A percentile compares a stretch with the other conserved stretches of the same genome.
Evolutionary conservation across 108 stramenopile species (phyloP).

Genomic region (Fragilariopsis cylindrus): DNA sequence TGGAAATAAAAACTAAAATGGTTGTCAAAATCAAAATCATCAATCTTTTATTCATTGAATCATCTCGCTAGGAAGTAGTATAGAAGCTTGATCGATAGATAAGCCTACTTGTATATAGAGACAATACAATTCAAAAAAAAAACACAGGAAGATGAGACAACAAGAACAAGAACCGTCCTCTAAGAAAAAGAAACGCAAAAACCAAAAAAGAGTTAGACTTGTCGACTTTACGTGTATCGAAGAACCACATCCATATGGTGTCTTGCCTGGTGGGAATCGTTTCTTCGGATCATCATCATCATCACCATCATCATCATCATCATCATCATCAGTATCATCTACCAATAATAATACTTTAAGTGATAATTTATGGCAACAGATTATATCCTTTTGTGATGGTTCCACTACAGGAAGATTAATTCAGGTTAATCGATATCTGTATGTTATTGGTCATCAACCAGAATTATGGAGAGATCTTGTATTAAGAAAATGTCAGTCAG

Average conservation of each 20-base stretch:
- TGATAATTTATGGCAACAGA: constrained; percentile 60
- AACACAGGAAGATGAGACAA: background rate
- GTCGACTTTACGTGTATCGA: constrained; percentile 30
- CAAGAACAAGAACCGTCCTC: background rate
- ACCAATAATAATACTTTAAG: constrained; percentile 23
- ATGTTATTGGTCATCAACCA: constrained; percentile 80
- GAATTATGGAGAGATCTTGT: constrained; percentile 86
- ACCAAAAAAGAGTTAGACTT: constrained; percentile 18
- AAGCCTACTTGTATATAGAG: no score
- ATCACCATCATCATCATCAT: background rate
- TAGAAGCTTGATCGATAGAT: no score
- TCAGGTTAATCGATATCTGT: constrained; percentile 58
- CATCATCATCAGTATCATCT: background rate
- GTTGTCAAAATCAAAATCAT: no score
- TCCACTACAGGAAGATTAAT: constrained; percentile 38
- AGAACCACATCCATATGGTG: constrained; percentile 73
- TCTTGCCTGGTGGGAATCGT: constrained; percentile 73
- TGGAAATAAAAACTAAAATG: no score
- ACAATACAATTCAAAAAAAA: no score
- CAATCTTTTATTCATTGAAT: no score
- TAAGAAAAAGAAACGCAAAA: background rate
- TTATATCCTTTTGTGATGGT: constrained; percentile 67
- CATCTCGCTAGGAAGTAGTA: no score
- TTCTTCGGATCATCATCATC: constrained; percentile 32
- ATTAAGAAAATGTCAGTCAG: constrained; percentile 40